Conservation (phyloP, 2,329 filamentous ascomycete genomes). For the Albifimbria verrucaria region DNA sequence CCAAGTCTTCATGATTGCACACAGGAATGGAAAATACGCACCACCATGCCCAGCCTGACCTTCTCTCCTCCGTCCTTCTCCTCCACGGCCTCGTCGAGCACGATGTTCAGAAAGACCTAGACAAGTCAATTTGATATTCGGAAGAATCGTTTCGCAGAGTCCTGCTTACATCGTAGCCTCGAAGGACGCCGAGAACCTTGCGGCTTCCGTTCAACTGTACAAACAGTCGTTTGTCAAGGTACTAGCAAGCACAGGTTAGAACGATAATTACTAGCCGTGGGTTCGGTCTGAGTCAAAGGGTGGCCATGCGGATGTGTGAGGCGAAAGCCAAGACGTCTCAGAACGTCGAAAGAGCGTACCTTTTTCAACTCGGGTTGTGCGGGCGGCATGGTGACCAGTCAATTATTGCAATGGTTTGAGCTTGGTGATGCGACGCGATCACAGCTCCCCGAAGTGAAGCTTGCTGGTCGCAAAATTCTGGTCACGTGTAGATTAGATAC, state of each 20-base stretch:
- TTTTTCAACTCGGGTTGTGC: slow-evolving; percentile 99
- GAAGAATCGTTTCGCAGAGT: too few species aligned
- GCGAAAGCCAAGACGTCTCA: background rate
- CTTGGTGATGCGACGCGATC: slow-evolving; percentile 23
- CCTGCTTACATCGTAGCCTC: slow-evolving; percentile 85
- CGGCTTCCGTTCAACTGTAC: slow-evolving; percentile 97
- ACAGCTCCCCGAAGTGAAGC: slow-evolving; percentile 20
- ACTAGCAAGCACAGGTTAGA: too few species aligned
- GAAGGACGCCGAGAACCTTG: slow-evolving; percentile 90
- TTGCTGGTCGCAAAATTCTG: slow-evolving; percentile 17
- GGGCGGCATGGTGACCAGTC: slow-evolving; percentile 77
- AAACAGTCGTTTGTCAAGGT: slow-evolving; percentile 98
- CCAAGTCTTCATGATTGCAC: background rate
- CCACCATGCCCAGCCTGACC: slow-evolving; percentile 86
- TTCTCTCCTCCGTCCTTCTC: slow-evolving; percentile 92
- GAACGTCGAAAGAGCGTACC: too few species aligned
- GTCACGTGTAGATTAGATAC: slow-evolving; percentile 52
- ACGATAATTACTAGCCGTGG: slow-evolving; percentile 27
- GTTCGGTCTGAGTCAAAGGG: background rate
- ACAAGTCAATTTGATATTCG: slow-evolving; percentile 8
- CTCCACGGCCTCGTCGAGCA: slow-evolving; percentile 93
- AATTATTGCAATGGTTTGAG: slow-evolving; percentile 16
- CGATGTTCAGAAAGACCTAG: slow-evolving; percentile 96
- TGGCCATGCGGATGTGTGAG: too few species aligned
- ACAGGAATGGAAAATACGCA: slow-evolving; percentile 41